Conservation (phyloP, 2,329 filamentous ascomycete species). For the Volutella citrinella region DNA sequence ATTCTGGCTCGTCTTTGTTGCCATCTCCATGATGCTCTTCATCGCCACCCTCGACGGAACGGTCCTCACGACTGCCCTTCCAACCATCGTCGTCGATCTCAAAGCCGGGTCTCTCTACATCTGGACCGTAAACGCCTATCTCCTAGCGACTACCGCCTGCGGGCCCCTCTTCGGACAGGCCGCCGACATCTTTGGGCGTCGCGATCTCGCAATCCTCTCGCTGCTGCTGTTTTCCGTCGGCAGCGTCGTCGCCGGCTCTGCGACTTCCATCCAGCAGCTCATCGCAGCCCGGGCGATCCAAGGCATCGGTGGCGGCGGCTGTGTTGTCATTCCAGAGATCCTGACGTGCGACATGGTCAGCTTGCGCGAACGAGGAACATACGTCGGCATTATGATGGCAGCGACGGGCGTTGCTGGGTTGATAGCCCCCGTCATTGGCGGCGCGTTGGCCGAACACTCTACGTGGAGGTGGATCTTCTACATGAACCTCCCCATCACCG, state of each 20-base stretch:
- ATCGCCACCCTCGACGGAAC: constrained; percentile 25
- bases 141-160: constrained; percentile 14
- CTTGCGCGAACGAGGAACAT: too few species aligned
- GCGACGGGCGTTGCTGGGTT: too few species aligned
- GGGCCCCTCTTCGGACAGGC: constrained; percentile 41
- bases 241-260: constrained; percentile 21
- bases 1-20: constrained; percentile 21
- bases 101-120: constrained; percentile 18
- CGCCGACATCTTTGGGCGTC: constrained; percentile 48
- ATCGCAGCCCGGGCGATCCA: too few species aligned
- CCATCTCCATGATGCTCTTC: constrained; percentile 18
- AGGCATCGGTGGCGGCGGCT: too few species aligned
- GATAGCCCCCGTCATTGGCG: constrained; percentile 33
- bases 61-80: constrained; percentile 30
- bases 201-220: constrained; percentile 32
- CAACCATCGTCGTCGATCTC: constrained; percentile 21
- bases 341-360: too few species aligned
- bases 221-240: constrained; percentile 21
- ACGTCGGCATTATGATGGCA: too few species aligned
- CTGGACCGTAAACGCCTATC: constrained; percentile 23
- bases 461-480: constrained; percentile 46
- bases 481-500: constrained; percentile 35
- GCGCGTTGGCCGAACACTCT: constrained; percentile 20
- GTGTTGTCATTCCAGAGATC: too few species aligned
- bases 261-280: too few species aligned